These are phyloP conservation scores for Leccinum aurantiacum DNA, from an alignment of 768 basidiomycete species.

Conservation along the genomic window DNA sequence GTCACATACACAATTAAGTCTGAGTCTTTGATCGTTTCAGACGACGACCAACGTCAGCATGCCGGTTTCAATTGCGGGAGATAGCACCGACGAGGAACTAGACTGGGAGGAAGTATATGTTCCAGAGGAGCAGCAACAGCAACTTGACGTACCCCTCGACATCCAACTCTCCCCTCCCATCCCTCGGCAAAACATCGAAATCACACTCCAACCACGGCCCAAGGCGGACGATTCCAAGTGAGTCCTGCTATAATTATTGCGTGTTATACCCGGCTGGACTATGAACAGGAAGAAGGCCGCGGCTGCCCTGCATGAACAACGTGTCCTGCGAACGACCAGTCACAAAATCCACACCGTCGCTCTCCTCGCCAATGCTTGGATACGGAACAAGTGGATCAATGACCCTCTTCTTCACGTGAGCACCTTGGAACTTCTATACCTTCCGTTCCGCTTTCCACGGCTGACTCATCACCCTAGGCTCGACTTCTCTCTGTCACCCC, in stretches of 20 bases:
- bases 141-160: conserved; percentile 23
- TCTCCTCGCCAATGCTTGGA: conserved; percentile 70
- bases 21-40: conserved; percentile 4
- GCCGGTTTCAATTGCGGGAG: conserved; percentile 18
- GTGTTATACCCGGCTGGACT: conserved; percentile 19
- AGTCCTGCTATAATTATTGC: conserved; percentile 13
- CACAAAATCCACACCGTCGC: conserved; percentile 89
- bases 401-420: conserved; percentile 80
- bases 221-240: conserved; percentile 47
- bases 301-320: conserved; percentile 58
- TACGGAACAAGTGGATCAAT: conserved; percentile 83
- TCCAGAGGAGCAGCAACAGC: conserved; percentile 32
- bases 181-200: conserved; percentile 60
- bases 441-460: not conserved
- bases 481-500: conserved; percentile 87
- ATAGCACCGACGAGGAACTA: conserved; percentile 60
- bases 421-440: conserved; percentile 4
- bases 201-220: conserved; percentile 57
- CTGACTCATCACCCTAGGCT: conserved; percentile 51
- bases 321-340: conserved; percentile 69
- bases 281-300: conserved; percentile 44
- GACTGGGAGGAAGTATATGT: conserved; percentile 83
- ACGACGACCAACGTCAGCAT: conserved; percentile 16
- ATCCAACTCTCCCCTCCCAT: conserved; percentile 27
- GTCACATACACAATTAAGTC: conserved; percentile 17